phyloP scores from a whole-genome alignment of 148 eudicot species.

The Cornus kousa region DNA sequence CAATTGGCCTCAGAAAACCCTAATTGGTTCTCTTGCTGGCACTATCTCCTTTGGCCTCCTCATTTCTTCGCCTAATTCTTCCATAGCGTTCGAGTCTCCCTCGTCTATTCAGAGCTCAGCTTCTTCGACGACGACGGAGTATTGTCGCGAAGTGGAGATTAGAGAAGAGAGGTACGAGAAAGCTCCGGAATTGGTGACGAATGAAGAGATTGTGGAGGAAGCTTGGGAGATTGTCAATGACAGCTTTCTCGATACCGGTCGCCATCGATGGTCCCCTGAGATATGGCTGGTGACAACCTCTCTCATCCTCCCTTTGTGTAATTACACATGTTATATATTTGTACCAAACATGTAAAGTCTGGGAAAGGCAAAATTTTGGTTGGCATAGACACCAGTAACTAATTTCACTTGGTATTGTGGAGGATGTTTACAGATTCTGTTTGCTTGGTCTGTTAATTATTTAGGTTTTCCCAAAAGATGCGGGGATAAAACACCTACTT shows the following conservation, averaged over 20 bases:
- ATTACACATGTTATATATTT: not conserved
- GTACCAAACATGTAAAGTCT: too few relatives aligned
- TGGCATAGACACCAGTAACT: too few relatives aligned
- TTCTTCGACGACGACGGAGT: conserved; percentile 11
- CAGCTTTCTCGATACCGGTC: conserved; percentile 50
- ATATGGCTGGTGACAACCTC: conserved; percentile 63
- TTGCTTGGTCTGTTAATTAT: too few relatives aligned
- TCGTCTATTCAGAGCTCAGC: conserved; percentile 2
- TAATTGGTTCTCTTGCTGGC: conserved; percentile 29
- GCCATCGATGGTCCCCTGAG: conserved; percentile 71
- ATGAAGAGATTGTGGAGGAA: conserved; percentile 77
- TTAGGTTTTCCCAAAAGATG: too few relatives aligned
- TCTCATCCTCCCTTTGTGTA: not conserved
- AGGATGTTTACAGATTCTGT: too few relatives aligned
- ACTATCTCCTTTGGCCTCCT: conserved; percentile 44
- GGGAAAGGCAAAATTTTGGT: too few relatives aligned
- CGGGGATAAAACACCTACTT: too few relatives aligned
- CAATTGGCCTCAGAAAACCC: conserved; percentile 30
- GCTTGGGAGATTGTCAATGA: conserved; percentile 95
- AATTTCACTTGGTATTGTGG: too few relatives aligned
- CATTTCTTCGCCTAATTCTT: conserved; percentile 30
- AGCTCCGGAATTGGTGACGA: conserved; percentile 30
- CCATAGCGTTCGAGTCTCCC: conserved; percentile 22
- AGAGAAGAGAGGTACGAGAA: conserved; percentile 18
- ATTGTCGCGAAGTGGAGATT: conserved; percentile 39